A percentile compares a stretch with the other conserved stretches of the same genome.
Evolutionary conservation across 805 yeast genomes (phyloP).

Genomic region (Ogataea methylovora): DNA sequence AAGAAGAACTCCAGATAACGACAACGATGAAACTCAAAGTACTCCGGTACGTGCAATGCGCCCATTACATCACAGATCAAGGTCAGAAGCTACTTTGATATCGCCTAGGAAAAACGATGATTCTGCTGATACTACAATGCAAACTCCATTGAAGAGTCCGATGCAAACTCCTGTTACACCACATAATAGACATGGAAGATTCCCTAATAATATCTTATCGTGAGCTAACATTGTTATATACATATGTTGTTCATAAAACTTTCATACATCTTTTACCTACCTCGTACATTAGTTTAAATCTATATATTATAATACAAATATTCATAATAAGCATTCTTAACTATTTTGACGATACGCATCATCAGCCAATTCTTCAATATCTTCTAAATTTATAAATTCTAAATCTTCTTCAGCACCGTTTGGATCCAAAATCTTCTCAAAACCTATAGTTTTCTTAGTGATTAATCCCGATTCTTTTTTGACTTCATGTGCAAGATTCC

Average conservation of each 20-base stretch:
- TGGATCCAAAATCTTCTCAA: conserved; percentile 39
- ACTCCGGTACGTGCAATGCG: too few species aligned
- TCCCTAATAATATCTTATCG: conserved; percentile 11
- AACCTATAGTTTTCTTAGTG: conserved; percentile 40
- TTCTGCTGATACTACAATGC: neutral
- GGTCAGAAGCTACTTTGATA: too few species aligned
- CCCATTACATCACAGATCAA: too few species aligned
- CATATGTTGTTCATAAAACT: neutral
- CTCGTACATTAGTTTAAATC: too few species aligned
- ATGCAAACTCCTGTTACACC: neutral
- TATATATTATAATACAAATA: too few species aligned
- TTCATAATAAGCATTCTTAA: too few species aligned
- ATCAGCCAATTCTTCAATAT: conserved; percentile 54
- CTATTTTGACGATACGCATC: conserved; percentile 31
- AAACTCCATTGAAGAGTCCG: conserved; percentile 5
- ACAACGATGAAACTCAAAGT: too few species aligned
- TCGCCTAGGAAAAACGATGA: too few species aligned
- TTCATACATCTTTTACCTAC: neutral
- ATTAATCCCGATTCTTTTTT: conserved; percentile 32
- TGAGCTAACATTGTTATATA: neutral
- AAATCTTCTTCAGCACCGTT: conserved; percentile 24
- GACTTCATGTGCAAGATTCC: conserved; percentile 62
- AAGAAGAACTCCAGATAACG: conserved; percentile 2
- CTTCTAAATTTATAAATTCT: conserved; percentile 39
- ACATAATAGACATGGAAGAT: conserved; percentile 1